A percentile compares a stretch with the other conserved stretches of the same genome.
phyloP scores from a whole-genome alignment of 768 basidiomycete species.

The Tulasnella sp. region DNA sequence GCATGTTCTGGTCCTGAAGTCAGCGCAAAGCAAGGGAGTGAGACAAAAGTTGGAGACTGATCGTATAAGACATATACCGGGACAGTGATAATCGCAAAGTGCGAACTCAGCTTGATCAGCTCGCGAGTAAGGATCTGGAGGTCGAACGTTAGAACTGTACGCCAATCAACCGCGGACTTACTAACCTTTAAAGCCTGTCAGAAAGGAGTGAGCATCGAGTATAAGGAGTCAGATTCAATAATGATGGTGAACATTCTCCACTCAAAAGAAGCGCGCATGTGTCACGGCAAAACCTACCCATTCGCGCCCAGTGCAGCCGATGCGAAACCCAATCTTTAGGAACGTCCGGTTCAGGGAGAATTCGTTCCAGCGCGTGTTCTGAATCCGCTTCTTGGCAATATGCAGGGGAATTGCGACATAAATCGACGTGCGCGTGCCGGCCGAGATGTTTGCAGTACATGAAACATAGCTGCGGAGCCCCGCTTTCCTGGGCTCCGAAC shows the following conservation, averaged over 20 bases:
- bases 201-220: background rate
- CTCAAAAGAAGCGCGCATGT: too few relatives aligned
- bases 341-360: conserved; percentile 41
- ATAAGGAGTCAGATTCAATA: too few relatives aligned
- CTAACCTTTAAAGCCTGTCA: conserved; percentile 9
- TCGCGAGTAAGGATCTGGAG: conserved; percentile 49
- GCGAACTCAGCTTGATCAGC: conserved; percentile 48
- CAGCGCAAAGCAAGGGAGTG: background rate
- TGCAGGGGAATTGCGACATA: background rate
- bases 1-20: conserved; percentile 49
- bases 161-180: background rate
- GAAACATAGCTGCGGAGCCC: conserved; percentile 5
- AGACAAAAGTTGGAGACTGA: too few relatives aligned
- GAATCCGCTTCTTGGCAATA: conserved; percentile 33
- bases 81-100: conserved; percentile 40
- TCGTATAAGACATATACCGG: too few relatives aligned
- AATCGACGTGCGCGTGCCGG: conserved; percentile 14
- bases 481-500: background rate
- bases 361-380: conserved; percentile 39
- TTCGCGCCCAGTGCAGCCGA: conserved; percentile 47
- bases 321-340: conserved; percentile 52
- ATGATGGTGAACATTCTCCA: too few relatives aligned
- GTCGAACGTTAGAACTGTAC: background rate
- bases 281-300: conserved; percentile 39
- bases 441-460: conserved; percentile 2